phyloP scores from a whole-genome alignment of 352 stramenopile species.

The Globisporangium takayamanum region DNA sequence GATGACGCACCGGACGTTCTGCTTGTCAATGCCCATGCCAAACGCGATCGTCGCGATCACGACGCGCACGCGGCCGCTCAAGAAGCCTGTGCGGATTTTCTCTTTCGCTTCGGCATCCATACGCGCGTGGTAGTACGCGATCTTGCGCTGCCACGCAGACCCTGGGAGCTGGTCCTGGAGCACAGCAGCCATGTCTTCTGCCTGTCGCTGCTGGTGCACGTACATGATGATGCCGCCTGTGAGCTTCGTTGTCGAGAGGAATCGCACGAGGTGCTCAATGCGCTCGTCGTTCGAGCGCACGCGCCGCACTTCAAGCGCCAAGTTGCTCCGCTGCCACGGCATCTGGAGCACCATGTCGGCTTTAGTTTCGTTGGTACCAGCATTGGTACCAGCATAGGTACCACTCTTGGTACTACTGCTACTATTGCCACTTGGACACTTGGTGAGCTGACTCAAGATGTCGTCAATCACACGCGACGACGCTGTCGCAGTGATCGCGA shows the following conservation, averaged over 20 bases:
- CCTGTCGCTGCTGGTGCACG: slow-evolving; percentile 75
- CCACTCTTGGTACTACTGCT: not conserved
- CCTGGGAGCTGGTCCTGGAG: slow-evolving; percentile 50
- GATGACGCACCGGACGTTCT: slow-evolving; percentile 96
- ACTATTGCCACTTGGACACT: slow-evolving; percentile 2
- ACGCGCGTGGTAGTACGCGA: slow-evolving; percentile 91
- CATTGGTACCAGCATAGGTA: not conserved
- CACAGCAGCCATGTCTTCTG: slow-evolving; percentile 56
- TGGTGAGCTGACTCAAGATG: slow-evolving; percentile 47
- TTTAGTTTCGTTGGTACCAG: slow-evolving; percentile 5
- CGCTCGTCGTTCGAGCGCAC: slow-evolving; percentile 57
- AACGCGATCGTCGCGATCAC: slow-evolving; percentile 97
- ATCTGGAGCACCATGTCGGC: slow-evolving; percentile 55
- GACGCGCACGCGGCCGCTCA: slow-evolving; percentile 81
- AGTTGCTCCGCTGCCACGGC: slow-evolving; percentile 68
- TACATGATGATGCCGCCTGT: slow-evolving; percentile 74
- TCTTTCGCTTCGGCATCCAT: slow-evolving; percentile 78
- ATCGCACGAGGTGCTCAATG: slow-evolving; percentile 28
- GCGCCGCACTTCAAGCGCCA: slow-evolving; percentile 46
- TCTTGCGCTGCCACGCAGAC: slow-evolving; percentile 28
- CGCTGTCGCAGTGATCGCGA: slow-evolving; percentile 92
- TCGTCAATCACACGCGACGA: slow-evolving; percentile 70
- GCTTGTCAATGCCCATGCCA: slow-evolving; percentile 98
- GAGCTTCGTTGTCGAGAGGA: slow-evolving; percentile 20
- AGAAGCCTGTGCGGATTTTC: slow-evolving; percentile 81